phyloP scores from a whole-genome alignment of 208 protist species.

The Leishmania tarentolae region DNA sequence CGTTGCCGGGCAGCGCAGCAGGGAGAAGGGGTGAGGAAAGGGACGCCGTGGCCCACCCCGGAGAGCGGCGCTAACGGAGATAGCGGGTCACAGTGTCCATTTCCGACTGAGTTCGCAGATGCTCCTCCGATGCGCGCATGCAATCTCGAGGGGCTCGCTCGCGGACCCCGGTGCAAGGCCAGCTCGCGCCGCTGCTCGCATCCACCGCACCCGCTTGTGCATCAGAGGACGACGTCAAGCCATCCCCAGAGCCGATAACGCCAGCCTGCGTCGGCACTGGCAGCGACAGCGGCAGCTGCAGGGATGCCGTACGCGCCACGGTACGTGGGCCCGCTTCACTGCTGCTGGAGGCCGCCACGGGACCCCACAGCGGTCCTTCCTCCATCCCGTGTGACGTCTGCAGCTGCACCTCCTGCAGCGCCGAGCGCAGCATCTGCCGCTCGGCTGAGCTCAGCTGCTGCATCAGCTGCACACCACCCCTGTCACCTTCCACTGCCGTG shows the following conservation, averaged over 20 bases:
- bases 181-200: not conserved
- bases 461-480: not conserved
- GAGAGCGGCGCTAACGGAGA: slow-evolving; percentile 2
- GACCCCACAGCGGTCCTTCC: not conserved
- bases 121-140: not conserved
- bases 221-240: not conserved
- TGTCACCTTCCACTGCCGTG: not conserved
- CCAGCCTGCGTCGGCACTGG: not conserved
- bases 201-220: not conserved
- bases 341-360: not conserved
- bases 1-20: not conserved
- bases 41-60: not conserved
- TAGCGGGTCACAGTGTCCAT: not conserved
- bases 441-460: slow-evolving; percentile 29
- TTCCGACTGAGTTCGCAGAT: not conserved
- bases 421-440: slow-evolving; percentile 37
- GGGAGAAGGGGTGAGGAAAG: not conserved
- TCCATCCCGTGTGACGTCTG: not conserved
- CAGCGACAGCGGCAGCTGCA: slow-evolving; percentile 1
- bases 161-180: not conserved
- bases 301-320: not conserved
- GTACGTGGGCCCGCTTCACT: not conserved
- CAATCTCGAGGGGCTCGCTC: not conserved
- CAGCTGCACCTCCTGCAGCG: slow-evolving; percentile 19
- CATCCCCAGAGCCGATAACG: not conserved